phyloP scores from a whole-genome alignment of 495 filamentous ascomycete species.

The Rhypophila decipiens region DNA sequence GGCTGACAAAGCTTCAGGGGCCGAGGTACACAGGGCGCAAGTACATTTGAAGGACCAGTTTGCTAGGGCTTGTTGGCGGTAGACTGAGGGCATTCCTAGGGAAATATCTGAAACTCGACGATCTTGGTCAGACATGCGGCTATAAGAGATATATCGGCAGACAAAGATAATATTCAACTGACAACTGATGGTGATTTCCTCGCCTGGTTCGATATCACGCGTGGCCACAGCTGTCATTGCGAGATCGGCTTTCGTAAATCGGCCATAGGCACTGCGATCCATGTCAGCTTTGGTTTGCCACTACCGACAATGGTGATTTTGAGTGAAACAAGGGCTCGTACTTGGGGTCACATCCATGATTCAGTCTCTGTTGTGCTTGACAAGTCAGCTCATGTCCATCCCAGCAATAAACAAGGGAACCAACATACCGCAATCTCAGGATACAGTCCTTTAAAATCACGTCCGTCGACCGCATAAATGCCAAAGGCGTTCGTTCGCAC shows the following conservation, averaged over 20 bases:
- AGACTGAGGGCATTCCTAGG: constrained; percentile 21
- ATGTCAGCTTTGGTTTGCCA: no score
- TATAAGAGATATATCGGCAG: not conserved
- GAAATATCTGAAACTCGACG: constrained; percentile 20
- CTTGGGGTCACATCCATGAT: constrained; percentile 33
- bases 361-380: constrained; percentile 29
- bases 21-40: constrained; percentile 23
- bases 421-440: constrained; percentile 29
- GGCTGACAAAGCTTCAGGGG: constrained; percentile 6
- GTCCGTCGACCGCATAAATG: constrained; percentile 9
- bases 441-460: constrained; percentile 25
- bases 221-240: constrained; percentile 28
- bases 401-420: not conserved
- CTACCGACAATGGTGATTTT: no score
- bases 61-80: constrained; percentile 16
- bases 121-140: not conserved
- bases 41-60: constrained; percentile 34
- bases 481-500: constrained; percentile 31
- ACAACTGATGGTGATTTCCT: constrained; percentile 36
- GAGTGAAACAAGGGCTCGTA: constrained; percentile 13
- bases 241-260: constrained; percentile 20
- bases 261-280: constrained; percentile 21
- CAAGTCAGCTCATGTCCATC: no score
- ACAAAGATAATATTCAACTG: constrained; percentile 1
- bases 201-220: constrained; percentile 25